Evolutionary conservation across 192 early-diverging fungal species (phyloP), one percentile per base, ranked within the genome.

Genomic region (Coemansia biformis): DNA sequence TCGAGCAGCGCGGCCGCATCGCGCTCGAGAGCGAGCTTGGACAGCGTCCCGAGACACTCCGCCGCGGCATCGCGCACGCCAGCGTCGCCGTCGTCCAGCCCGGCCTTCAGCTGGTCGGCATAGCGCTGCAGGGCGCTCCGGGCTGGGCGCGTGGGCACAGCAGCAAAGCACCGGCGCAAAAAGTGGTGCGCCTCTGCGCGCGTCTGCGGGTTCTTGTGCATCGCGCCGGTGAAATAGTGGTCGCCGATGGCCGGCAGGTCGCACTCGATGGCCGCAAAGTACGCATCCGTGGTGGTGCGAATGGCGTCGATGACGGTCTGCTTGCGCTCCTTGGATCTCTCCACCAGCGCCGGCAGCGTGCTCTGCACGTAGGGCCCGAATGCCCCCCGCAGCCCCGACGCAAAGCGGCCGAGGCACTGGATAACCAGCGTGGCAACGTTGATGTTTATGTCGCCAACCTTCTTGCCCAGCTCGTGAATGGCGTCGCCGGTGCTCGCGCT

Each of bases 271-370:
- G 84, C 76, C 14, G 81, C 33, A 58, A 87, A 93, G 7, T 90
- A 85, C 7, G 90, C 91, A 53, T 95, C 91, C n/a, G 91, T 58
- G 1, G 89, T 88, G 13, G 64, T 65, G 8, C 84, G 56, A 2
- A 98, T 60, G 7, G 91, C 84, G 21, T 98, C 93, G 4, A 96
- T 57, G 9, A 96, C 91, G 1, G 80, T 80, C 34, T 83, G 76
- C 59, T 98, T 99, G 48, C 92, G 88, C 63, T 99, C 97, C 60
- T 99, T 99, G 10, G 91, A 77, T 54, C 88, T 89, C 72, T 97
- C 97, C 26, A 98, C 72, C 18, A 95, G 63, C 10, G 87, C 86
- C 10, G 55, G 51, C 33, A 65, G 52, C 40, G 86, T 86, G 38
- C 86, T 73, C 8, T 70, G 45, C 38, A 87, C 81, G 51, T 93